Evolutionary conservation across 83 land plant species (phyloP), one percentile per base, ranked within the genome.

Genomic region (Picea mariana): DNA sequence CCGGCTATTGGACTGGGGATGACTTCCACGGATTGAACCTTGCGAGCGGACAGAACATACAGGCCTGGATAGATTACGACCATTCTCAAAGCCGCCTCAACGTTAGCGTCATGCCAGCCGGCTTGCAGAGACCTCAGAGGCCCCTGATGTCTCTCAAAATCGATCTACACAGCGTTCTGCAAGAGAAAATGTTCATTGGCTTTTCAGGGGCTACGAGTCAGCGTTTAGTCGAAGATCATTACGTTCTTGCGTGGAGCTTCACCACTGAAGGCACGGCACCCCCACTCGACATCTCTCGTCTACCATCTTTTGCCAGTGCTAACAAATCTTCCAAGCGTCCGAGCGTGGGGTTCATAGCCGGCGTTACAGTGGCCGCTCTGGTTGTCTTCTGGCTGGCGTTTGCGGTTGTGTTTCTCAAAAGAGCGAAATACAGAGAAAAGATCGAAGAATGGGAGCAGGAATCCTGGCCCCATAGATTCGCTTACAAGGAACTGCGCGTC

Each of bases 381-480:
- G 5, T 20, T 5, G 2, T 18, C 1, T 5, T 7, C 6, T 34
- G 3, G 6, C 21, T 20, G 44, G 21, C 7, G 1, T 8, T 16
- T 6, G 75, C 4, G 18, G 12, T 5, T 31, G 7, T 5, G 20
- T 40, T 42, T 15, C n/a, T 40, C 1, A 34, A 20, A 18, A 5
- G 44, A 7, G 6, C 2, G 9, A 71, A 40, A 1, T 16, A 3
- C 6, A 18, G 52, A 9, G 23, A 40, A 40, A n/a, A 4, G 3
- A 34, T 18, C 4, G 75, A 71, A 71, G 75, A 40, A 1, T 71
- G 75, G 75, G 47, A 71, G 7, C 11, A 17, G n/a, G 75, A 71
- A 1, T 71, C 1, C 18, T 71, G 81, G 81, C 86, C 84, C 20
- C 79, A 72, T 9, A 72, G 79, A 38, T 81, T 79, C 75, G 4